phyloP scores from a whole-genome alignment of 1,139 yeast genomes.

The Suhomyces guaymorum region DNA sequence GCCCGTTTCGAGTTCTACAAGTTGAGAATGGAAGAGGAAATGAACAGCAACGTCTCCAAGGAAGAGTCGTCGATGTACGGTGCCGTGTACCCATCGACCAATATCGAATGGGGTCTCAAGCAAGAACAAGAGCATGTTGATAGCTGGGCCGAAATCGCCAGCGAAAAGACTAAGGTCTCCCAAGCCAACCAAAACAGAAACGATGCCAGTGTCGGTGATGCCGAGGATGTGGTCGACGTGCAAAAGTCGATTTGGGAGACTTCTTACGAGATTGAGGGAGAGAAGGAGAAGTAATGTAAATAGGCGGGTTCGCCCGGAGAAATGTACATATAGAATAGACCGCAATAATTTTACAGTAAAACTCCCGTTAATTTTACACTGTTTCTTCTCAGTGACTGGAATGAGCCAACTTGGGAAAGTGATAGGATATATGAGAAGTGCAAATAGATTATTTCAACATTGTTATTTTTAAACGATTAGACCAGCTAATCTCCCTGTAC shows the following conservation, averaged over 20 bases:
- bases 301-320: no score
- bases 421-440: no score
- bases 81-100: slow-evolving; percentile 62
- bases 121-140: slow-evolving; percentile 72
- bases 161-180: slow-evolving; percentile 52
- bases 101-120: slow-evolving; percentile 66
- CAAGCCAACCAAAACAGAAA: slow-evolving; percentile 43
- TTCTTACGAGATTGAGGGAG: slow-evolving; percentile 12
- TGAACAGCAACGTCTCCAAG: slow-evolving; percentile 67
- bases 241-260: slow-evolving; percentile 21
- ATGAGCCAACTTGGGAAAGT: no score
- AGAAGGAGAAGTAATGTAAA: slow-evolving; percentile 10
- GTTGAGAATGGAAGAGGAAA: slow-evolving; percentile 80
- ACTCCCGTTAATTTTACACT: no score
- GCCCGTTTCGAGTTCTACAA: slow-evolving; percentile 88
- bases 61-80: slow-evolving; percentile 91
- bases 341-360: background rate
- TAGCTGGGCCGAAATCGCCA: slow-evolving; percentile 74
- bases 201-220: slow-evolving; percentile 27
- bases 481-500: no score
- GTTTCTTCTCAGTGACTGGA: no score
- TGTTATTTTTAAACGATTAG: no score
- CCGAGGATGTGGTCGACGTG: slow-evolving; percentile 23
- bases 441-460: no score
- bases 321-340: background rate